Conservation (phyloP, 1,284 basidiomycete species). For the Anthracocystis setariae region DNA sequence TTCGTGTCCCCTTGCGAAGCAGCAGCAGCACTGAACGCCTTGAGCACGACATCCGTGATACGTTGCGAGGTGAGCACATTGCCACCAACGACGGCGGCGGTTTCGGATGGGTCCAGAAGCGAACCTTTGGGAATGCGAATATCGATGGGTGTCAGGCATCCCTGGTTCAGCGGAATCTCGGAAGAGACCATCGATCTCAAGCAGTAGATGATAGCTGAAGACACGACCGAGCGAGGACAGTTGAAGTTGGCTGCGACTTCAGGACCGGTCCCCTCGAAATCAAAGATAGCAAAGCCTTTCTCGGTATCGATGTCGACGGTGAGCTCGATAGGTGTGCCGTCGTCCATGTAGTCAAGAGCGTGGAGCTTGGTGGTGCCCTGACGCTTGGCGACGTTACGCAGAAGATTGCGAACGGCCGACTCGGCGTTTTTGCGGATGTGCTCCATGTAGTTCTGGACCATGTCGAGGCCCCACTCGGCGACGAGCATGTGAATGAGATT, state of each 20-base stretch:
- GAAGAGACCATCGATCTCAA: slow-evolving; percentile 89
- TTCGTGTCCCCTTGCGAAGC: slow-evolving; percentile 91
- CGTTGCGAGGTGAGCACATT: slow-evolving; percentile 92
- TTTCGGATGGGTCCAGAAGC: slow-evolving; percentile 79
- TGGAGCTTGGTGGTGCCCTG: slow-evolving; percentile 75
- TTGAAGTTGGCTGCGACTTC: slow-evolving; percentile 92
- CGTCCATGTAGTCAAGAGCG: slow-evolving; percentile 73
- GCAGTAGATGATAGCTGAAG: slow-evolving; percentile 92
- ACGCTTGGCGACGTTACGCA: slow-evolving; percentile 79
- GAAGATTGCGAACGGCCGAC: slow-evolving; percentile 82
- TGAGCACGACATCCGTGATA: slow-evolving; percentile 92
- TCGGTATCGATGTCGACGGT: slow-evolving; percentile 81
- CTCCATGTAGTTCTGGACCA: slow-evolving; percentile 75
- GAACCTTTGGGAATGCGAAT: slow-evolving; percentile 84
- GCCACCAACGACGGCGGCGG: slow-evolving; percentile 88
- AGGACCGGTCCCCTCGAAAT: slow-evolving; percentile 84
- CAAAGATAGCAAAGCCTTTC: slow-evolving; percentile 83
- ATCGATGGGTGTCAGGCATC: slow-evolving; percentile 77
- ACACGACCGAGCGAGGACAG: slow-evolving; percentile 77
- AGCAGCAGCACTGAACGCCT: slow-evolving; percentile 90
- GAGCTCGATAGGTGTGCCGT: slow-evolving; percentile 76
- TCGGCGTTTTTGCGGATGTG: slow-evolving; percentile 88
- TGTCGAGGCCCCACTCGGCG: slow-evolving; percentile 83
- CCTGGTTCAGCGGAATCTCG: slow-evolving; percentile 93
- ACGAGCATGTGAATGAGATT: slow-evolving; percentile 73